Evolutionary conservation across 225 moss, liverwort and hornwort species (phyloP).

Genomic region (Sphagnum tenellum): DNA sequence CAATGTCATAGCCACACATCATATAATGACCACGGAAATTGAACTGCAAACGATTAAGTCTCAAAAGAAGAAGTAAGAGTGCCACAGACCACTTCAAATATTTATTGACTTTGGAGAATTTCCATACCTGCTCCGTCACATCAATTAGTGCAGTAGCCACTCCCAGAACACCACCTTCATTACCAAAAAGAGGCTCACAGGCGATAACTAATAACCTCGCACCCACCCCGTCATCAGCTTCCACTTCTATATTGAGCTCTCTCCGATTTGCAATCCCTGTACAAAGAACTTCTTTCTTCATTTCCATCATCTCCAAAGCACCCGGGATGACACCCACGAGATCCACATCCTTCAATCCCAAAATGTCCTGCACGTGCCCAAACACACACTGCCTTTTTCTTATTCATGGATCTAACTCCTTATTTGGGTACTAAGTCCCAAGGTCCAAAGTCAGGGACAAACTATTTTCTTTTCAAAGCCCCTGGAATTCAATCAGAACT

Average conservation of each 20-base stretch:
- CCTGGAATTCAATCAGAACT: too few species aligned
- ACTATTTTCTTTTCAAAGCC: too few species aligned
- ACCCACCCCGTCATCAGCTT: conserved; percentile 22
- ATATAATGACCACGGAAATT: too few species aligned
- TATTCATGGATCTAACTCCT: background rate
- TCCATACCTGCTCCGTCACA: conserved; percentile 46
- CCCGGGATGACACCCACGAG: conserved; percentile 44
- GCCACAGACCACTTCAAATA: too few species aligned
- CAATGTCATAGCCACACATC: background rate
- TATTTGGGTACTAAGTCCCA: background rate
- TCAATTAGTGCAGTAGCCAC: conserved; percentile 52
- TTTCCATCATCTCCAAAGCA: conserved; percentile 37
- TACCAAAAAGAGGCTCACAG: conserved; percentile 38
- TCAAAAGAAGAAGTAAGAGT: too few species aligned
- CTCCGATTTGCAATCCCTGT: conserved; percentile 28
- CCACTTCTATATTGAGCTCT: conserved; percentile 28
- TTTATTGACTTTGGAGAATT: background rate
- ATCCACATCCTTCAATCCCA: conserved; percentile 35
- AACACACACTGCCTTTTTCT: background rate
- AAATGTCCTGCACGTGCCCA: conserved; percentile 24
- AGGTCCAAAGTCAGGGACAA: too few species aligned
- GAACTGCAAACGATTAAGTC: too few species aligned
- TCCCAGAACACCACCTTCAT: conserved; percentile 30
- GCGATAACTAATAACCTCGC: conserved; percentile 43
- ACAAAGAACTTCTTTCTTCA: conserved; percentile 39